A percentile compares a stretch with the other conserved stretches of the same genome.
Conservation (phyloP, 441 rosid genomes). For the Corymbia calophylla region DNA sequence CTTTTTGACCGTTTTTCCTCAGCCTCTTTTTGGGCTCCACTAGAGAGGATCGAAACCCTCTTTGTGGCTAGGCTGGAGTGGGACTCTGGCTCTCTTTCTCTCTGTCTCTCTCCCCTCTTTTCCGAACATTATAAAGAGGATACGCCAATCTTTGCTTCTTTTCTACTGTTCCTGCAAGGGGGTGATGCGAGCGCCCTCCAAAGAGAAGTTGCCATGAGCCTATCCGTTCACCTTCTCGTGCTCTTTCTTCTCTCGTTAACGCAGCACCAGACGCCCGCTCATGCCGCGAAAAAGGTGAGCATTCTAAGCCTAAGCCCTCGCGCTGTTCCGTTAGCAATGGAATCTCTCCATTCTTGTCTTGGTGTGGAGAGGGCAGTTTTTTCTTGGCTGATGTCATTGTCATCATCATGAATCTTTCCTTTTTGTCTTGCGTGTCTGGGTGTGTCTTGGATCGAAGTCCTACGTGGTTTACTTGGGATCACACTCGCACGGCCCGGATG, state of each 20-base stretch:
- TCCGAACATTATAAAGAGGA: background rate
- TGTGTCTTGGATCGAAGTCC: slow-evolving; percentile 7
- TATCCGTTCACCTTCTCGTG: background rate
- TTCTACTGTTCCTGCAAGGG: background rate
- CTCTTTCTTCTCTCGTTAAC: background rate
- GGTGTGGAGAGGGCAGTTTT: background rate
- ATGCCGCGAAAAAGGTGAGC: slow-evolving; percentile 32
- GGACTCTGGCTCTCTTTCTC: slow-evolving; percentile 4
- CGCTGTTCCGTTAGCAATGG: background rate
- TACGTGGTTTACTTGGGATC: slow-evolving; percentile 58
- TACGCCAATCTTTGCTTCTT: background rate
- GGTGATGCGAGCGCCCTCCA: background rate
- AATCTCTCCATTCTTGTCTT: background rate
- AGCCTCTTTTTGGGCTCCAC: background rate
- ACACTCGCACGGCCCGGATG: slow-evolving; percentile 36
- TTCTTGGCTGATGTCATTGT: background rate
- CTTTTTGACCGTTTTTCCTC: background rate
- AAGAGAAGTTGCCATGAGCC: background rate
- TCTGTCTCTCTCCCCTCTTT: slow-evolving; percentile 6
- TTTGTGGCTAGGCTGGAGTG: background rate
- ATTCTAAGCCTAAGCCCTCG: background rate
- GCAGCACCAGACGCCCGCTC: background rate
- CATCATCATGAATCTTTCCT: background rate
- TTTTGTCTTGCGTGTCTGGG: background rate
- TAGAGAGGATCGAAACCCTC: background rate